phyloP scores from a whole-genome alignment of 805 yeast species.

The Spathaspora arborariae region DNA sequence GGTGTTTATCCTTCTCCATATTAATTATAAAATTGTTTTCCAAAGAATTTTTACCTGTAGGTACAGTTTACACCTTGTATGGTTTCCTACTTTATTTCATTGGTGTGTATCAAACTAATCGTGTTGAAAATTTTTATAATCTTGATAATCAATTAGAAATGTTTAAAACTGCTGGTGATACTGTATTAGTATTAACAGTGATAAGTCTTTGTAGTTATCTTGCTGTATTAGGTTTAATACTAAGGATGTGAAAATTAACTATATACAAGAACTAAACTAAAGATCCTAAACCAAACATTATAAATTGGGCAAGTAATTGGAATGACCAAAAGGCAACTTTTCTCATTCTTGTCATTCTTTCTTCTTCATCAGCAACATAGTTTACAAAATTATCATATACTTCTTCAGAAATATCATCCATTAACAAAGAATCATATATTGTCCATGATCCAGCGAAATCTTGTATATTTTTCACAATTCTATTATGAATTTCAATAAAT shows the following conservation, averaged over 20 bases:
- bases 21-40: slow-evolving; percentile 63
- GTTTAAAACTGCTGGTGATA: slow-evolving; percentile 60
- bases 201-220: slow-evolving; percentile 51
- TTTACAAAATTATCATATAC: slow-evolving; percentile 88
- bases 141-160: slow-evolving; percentile 35
- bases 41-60: slow-evolving; percentile 61
- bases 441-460: slow-evolving; percentile 99
- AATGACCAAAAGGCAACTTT: slow-evolving; percentile 92
- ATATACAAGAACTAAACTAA: slow-evolving; percentile 10
- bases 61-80: slow-evolving; percentile 60
- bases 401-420: slow-evolving; percentile 87
- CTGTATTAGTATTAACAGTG: slow-evolving; percentile 48
- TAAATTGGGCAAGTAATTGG: slow-evolving; percentile 75
- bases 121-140: slow-evolving; percentile 35
- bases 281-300: slow-evolving; percentile 80
- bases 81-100: slow-evolving; percentile 43
- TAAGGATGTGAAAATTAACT: not conserved
- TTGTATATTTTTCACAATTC: slow-evolving; percentile 68
- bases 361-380: slow-evolving; percentile 85
- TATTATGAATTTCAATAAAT: slow-evolving; percentile 80
- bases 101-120: slow-evolving; percentile 34
- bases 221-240: slow-evolving; percentile 32
- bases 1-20: slow-evolving; percentile 62
- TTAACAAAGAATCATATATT: slow-evolving; percentile 79
- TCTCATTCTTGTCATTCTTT: slow-evolving; percentile 63